phyloP scores from a whole-genome alignment of 345 rosid species.

The Alliaria petiolata region DNA sequence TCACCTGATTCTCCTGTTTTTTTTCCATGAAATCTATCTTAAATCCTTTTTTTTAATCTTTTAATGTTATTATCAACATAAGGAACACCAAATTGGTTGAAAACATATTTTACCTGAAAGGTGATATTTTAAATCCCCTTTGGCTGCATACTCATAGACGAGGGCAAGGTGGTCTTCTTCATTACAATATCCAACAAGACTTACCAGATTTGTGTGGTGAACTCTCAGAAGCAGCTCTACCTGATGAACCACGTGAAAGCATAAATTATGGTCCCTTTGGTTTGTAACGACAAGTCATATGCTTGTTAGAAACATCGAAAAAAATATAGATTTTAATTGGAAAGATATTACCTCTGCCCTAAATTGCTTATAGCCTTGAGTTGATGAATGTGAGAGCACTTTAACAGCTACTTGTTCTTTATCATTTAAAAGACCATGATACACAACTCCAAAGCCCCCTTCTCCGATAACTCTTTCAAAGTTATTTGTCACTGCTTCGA shows the following conservation, averaged over 20 bases:
- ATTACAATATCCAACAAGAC: constrained; percentile 34
- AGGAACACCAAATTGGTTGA: background rate
- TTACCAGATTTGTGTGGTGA: constrained; percentile 36
- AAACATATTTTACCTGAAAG: constrained; percentile 20
- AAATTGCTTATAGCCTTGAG: background rate
- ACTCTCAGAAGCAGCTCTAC: constrained; percentile 35
- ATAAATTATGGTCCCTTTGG: no score
- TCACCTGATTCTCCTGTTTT: background rate
- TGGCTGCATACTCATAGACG: constrained; percentile 36
- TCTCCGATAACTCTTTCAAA: background rate
- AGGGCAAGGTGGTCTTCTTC: constrained; percentile 30
- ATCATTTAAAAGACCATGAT: background rate
- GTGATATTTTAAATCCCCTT: constrained; percentile 16
- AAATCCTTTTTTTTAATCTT: background rate
- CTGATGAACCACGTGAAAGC: no score
- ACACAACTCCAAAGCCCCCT: background rate
- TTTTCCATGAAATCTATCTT: background rate
- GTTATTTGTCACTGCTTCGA: background rate
- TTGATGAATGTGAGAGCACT: background rate
- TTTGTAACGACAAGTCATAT: no score
- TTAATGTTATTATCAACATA: background rate
- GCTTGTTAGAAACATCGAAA: no score
- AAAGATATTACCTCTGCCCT: background rate
- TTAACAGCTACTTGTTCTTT: background rate
- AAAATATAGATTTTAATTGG: no score